phyloP scores from a whole-genome alignment of 2,329 filamentous ascomycete species.

The Cordyceps javanica region DNA sequence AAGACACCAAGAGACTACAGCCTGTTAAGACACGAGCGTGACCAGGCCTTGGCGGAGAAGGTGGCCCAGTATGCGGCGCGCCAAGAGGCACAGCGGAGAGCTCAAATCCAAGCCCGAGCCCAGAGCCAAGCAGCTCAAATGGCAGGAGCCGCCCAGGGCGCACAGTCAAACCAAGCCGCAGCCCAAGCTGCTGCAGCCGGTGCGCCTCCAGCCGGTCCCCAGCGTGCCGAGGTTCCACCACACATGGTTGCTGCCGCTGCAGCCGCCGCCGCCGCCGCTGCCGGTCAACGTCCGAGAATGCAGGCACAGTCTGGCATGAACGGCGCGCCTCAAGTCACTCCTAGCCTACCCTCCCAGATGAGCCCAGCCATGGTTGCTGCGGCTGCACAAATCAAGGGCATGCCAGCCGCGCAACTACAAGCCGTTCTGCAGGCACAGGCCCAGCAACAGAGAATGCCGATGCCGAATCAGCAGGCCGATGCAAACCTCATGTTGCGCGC shows the following conservation, averaged over 20 bases:
- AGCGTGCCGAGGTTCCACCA: slow-evolving; percentile 37
- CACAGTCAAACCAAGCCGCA: not conserved
- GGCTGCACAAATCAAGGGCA: slow-evolving; percentile 52
- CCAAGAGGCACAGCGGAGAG: slow-evolving; percentile 52
- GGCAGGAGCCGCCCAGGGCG: slow-evolving; percentile 16
- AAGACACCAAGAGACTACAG: slow-evolving; percentile 91
- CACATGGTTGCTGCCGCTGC: slow-evolving; percentile 40
- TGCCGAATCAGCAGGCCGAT: slow-evolving; percentile 42
- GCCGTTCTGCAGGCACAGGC: slow-evolving; percentile 39
- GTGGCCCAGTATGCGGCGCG: slow-evolving; percentile 51
- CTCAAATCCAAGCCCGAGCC: slow-evolving; percentile 40
- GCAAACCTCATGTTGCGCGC: slow-evolving; percentile 56
- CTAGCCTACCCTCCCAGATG: slow-evolving; percentile 36
- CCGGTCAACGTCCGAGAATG: slow-evolving; percentile 46
- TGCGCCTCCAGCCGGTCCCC: slow-evolving; percentile 23
- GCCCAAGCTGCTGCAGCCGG: slow-evolving; percentile 22
- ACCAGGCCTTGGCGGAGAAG: slow-evolving; percentile 59
- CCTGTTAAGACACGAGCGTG: slow-evolving; percentile 78
- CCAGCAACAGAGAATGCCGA: slow-evolving; percentile 50
- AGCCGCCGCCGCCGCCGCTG: slow-evolving; percentile 34
- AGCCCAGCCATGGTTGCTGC: slow-evolving; percentile 44
- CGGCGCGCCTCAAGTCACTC: slow-evolving; percentile 24
- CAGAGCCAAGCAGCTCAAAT: slow-evolving; percentile 41
- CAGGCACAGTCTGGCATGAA: slow-evolving; percentile 36
- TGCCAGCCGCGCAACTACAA: slow-evolving; percentile 66